A percentile compares a stretch with the other conserved stretches of the same genome.
Evolutionary conservation across 2,329 filamentous ascomycete species (phyloP).

Genomic region (Aspergillus sp.): DNA sequence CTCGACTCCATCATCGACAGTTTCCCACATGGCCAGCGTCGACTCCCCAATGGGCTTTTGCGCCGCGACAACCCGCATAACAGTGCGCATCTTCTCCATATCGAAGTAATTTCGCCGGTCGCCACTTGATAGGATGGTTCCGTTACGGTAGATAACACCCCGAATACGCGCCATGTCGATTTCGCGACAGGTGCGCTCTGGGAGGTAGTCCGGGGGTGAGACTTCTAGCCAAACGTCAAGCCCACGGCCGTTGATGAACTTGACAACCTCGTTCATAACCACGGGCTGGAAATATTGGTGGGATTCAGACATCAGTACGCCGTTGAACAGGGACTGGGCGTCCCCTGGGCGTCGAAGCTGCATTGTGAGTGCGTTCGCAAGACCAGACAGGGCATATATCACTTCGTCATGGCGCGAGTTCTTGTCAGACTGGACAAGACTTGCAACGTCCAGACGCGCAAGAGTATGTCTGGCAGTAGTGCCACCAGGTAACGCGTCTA

Average conservation of each 20-base stretch:
- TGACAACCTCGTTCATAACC: slow-evolving; percentile 28
- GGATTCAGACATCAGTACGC: slow-evolving; percentile 37
- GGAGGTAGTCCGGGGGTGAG: slow-evolving; percentile 32
- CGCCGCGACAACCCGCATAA: slow-evolving; percentile 16
- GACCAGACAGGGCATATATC: not conserved
- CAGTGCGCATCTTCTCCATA: slow-evolving; percentile 31
- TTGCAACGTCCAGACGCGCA: slow-evolving; percentile 11
- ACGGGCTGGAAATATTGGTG: slow-evolving; percentile 25
- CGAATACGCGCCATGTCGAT: slow-evolving; percentile 26
- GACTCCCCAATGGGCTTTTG: slow-evolving; percentile 18
- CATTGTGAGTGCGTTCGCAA: slow-evolving; percentile 1
- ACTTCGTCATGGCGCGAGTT: slow-evolving; percentile 9
- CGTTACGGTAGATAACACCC: slow-evolving; percentile 33
- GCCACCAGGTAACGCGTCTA: slow-evolving; percentile 21
- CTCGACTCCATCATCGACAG: slow-evolving; percentile 31
- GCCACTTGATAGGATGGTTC: slow-evolving; percentile 31
- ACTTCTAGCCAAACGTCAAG: slow-evolving; percentile 40
- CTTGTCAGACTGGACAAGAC: slow-evolving; percentile 1
- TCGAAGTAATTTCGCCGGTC: slow-evolving; percentile 35
- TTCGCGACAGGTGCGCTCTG: slow-evolving; percentile 19
- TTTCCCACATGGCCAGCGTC: slow-evolving; percentile 32
- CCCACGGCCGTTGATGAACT: slow-evolving; percentile 30
- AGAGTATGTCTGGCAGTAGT: slow-evolving; percentile 8
- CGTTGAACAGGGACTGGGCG: slow-evolving; percentile 26
- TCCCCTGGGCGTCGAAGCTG: slow-evolving; percentile 4